A percentile compares a stretch with the other conserved stretches of the same genome.
Conservation (phyloP, 2,329 filamentous ascomycete species). For the Pseudopyrenochaeta lycopersici region DNA sequence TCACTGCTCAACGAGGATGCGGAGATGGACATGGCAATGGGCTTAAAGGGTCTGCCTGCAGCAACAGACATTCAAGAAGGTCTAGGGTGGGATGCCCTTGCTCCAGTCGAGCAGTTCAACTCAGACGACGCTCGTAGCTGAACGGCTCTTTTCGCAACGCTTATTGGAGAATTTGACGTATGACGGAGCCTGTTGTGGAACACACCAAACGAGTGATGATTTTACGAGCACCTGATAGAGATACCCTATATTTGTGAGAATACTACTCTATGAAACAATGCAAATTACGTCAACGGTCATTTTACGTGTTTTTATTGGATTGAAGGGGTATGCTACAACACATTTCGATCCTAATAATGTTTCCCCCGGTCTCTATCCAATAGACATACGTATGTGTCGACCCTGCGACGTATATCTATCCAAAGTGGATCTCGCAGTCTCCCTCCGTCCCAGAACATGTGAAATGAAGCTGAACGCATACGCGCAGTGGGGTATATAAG, state of each 20-base stretch:
- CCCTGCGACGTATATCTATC: background rate
- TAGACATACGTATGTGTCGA: background rate
- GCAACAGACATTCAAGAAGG: conserved; percentile 30
- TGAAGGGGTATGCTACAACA: background rate
- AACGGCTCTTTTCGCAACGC: background rate
- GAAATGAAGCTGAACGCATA: background rate
- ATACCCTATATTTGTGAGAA: background rate
- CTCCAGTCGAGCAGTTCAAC: conserved; percentile 37
- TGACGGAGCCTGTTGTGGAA: no score
- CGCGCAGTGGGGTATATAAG: conserved; percentile 1
- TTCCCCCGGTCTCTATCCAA: background rate
- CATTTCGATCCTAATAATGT: background rate
- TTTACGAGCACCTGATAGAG: no score
- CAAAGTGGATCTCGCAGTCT: background rate
- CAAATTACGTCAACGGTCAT: no score
- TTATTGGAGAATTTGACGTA: no score
- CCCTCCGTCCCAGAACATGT: background rate
- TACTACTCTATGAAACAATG: no score
- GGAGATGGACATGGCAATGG: conserved; percentile 38
- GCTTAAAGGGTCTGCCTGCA: conserved; percentile 25
- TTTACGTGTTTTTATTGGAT: background rate
- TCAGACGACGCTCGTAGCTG: conserved; percentile 7
- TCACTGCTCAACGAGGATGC: conserved; percentile 25
- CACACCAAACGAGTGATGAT: no score
- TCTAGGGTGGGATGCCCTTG: conserved; percentile 34